Evolutionary conservation across 1,284 basidiomycete species (phyloP).

Genomic region (Veloboletus limbatus): DNA sequence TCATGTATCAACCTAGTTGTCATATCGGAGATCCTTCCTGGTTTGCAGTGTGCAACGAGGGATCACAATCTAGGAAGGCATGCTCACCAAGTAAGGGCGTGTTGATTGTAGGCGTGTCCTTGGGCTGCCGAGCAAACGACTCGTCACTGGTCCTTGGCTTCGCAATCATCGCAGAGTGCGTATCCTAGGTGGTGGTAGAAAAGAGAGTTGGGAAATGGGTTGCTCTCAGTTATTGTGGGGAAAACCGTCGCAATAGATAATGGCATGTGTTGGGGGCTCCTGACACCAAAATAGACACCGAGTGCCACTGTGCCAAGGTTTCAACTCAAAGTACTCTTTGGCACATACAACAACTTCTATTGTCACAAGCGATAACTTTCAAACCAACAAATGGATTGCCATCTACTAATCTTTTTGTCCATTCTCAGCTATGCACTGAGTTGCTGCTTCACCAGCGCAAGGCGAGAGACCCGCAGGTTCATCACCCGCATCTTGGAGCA

Average conservation of each 20-base stretch:
- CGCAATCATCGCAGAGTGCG: slow-evolving; percentile 13
- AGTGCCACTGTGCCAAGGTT: too few relatives aligned
- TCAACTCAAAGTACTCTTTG: too few relatives aligned
- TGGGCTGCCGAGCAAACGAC: too few relatives aligned
- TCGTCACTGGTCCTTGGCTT: neutral
- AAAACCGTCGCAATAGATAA: neutral
- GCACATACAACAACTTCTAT: too few relatives aligned
- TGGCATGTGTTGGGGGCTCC: too few relatives aligned
- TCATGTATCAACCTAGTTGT: neutral
- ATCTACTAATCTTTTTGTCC: slow-evolving; percentile 27
- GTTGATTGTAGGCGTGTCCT: slow-evolving; percentile 7
- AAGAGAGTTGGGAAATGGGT: neutral
- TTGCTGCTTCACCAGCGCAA: slow-evolving; percentile 35
- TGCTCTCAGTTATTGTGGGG: slow-evolving; percentile 6
- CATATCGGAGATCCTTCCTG: neutral
- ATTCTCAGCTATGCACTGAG: slow-evolving; percentile 30
- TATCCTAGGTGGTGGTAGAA: neutral
- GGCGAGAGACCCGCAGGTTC: slow-evolving; percentile 53
- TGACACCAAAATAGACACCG: neutral
- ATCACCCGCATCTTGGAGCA: slow-evolving; percentile 63
- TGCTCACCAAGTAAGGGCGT: slow-evolving; percentile 26
- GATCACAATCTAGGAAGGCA: neutral
- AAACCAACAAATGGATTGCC: too few relatives aligned
- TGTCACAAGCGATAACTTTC: too few relatives aligned
- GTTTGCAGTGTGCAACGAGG: neutral